Conservation (phyloP, 345 rosid genomes). For the Salix brachista region DNA sequence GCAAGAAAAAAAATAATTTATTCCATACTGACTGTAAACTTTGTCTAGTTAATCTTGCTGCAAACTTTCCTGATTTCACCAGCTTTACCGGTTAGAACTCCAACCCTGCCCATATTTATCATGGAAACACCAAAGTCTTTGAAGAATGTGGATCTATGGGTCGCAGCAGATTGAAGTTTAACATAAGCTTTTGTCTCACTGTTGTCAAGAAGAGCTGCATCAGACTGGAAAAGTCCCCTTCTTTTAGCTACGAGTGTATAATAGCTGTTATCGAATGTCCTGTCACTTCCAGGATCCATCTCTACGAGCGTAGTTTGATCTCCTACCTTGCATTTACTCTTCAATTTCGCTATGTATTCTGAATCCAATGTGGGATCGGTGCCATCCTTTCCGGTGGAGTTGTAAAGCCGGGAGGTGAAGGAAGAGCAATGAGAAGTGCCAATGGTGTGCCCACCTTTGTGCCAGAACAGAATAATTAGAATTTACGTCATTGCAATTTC, state of each 20-base stretch:
- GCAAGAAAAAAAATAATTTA: too few species aligned
- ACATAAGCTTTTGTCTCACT: slow-evolving; percentile 44
- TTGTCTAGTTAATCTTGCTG: slow-evolving; percentile 34
- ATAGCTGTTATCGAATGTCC: slow-evolving; percentile 53
- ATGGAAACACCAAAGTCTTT: slow-evolving; percentile 62
- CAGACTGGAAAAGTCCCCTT: slow-evolving; percentile 61
- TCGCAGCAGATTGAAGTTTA: slow-evolving; percentile 15
- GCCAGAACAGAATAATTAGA: neutral
- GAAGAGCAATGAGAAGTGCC: slow-evolving; percentile 62
- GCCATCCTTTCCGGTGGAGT: slow-evolving; percentile 60
- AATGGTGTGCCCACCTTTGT: slow-evolving; percentile 58
- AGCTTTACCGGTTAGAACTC: slow-evolving; percentile 43
- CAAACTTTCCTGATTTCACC: slow-evolving; percentile 67
- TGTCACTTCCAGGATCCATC: slow-evolving; percentile 70
- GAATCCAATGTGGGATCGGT: slow-evolving; percentile 50
- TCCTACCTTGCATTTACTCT: slow-evolving; percentile 38
- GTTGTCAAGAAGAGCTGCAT: slow-evolving; percentile 55
- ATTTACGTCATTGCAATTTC: neutral
- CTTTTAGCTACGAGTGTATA: slow-evolving; percentile 45
- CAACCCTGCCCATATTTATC: slow-evolving; percentile 66
- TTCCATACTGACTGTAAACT: neutral
- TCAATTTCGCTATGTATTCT: slow-evolving; percentile 27
- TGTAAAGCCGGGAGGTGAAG: slow-evolving; percentile 50
- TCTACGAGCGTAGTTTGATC: slow-evolving; percentile 49
- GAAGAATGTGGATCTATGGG: slow-evolving; percentile 36